phyloP scores from a whole-genome alignment of 164 flowering plant genomes.

The Warburgia ugandensis region DNA sequence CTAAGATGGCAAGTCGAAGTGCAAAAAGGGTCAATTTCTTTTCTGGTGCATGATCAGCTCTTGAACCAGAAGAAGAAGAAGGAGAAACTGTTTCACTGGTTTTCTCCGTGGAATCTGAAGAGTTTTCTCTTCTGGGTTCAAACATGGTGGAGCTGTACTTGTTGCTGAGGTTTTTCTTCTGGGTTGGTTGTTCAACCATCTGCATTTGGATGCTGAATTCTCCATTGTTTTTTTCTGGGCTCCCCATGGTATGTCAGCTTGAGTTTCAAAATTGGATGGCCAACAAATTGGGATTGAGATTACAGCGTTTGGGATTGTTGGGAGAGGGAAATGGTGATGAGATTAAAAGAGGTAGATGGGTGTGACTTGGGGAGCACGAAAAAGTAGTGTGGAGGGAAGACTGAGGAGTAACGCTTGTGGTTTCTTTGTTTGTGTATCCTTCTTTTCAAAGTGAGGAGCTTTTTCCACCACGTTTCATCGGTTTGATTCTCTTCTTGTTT shows the following conservation, averaged over 20 bases:
- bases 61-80: constrained; percentile 11
- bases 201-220: constrained; percentile 26
- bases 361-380: too few relatives aligned
- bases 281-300: neutral
- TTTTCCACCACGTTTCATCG: too few relatives aligned
- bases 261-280: neutral
- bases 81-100: constrained; percentile 18
- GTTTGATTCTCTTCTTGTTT: too few relatives aligned
- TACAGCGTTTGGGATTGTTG: neutral
- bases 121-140: constrained; percentile 27
- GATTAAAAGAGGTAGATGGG: neutral
- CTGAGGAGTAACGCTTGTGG: too few relatives aligned
- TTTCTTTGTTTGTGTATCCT: too few relatives aligned
- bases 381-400: too few relatives aligned
- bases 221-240: constrained; percentile 3
- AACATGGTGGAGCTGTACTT: constrained; percentile 27
- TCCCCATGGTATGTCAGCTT: neutral
- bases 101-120: constrained; percentile 18
- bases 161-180: constrained; percentile 18
- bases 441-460: neutral
- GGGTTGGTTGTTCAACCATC: constrained; percentile 14
- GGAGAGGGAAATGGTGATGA: constrained; percentile 1
- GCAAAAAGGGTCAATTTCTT: constrained; percentile 88
- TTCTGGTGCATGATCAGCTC: constrained; percentile 57
- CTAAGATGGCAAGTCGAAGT: constrained; percentile 69